Conservation (phyloP, 2,329 filamentous ascomycete genomes). For the Botrytis cinerea region DNA sequence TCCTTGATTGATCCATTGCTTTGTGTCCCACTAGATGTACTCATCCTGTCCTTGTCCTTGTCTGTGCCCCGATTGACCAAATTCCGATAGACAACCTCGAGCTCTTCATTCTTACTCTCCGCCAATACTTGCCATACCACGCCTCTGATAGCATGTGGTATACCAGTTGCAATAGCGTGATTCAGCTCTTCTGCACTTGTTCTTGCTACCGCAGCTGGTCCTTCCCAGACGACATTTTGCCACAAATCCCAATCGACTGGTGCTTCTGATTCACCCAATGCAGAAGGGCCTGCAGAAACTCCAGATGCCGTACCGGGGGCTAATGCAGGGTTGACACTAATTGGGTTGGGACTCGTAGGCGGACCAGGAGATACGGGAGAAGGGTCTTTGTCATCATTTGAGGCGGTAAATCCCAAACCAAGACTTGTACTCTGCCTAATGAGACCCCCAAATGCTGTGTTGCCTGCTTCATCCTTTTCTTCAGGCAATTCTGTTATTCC, state of each 20-base stretch:
- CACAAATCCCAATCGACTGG: slow-evolving; percentile 99
- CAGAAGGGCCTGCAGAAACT: slow-evolving; percentile 72
- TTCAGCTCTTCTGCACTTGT: slow-evolving; percentile 90
- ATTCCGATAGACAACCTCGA: slow-evolving; percentile 85
- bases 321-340: slow-evolving; percentile 67
- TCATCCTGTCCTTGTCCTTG: slow-evolving; percentile 68
- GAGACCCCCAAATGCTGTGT: slow-evolving; percentile 46
- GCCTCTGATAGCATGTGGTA: slow-evolving; percentile 92
- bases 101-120: slow-evolving; percentile 88
- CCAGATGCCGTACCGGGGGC: slow-evolving; percentile 86
- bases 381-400: slow-evolving; percentile 41
- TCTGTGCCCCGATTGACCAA: slow-evolving; percentile 78
- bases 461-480: slow-evolving; percentile 41
- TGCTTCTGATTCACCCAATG: slow-evolving; percentile 60
- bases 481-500: slow-evolving; percentile 58
- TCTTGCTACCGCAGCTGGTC: slow-evolving; percentile 81
- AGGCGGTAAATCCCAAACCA: slow-evolving; percentile 44
- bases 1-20: slow-evolving; percentile 59
- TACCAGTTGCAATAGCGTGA: slow-evolving; percentile 86
- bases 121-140: slow-evolving; percentile 98
- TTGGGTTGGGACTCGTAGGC: slow-evolving; percentile 53
- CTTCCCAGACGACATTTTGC: slow-evolving; percentile 95
- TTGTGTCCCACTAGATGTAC: slow-evolving; percentile 40
- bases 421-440: slow-evolving; percentile 47
- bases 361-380: slow-evolving; percentile 46